Evolutionary conservation across 2,329 filamentous ascomycete genomes (phyloP).

Genomic region (Gaeumannomyces tritici): DNA sequence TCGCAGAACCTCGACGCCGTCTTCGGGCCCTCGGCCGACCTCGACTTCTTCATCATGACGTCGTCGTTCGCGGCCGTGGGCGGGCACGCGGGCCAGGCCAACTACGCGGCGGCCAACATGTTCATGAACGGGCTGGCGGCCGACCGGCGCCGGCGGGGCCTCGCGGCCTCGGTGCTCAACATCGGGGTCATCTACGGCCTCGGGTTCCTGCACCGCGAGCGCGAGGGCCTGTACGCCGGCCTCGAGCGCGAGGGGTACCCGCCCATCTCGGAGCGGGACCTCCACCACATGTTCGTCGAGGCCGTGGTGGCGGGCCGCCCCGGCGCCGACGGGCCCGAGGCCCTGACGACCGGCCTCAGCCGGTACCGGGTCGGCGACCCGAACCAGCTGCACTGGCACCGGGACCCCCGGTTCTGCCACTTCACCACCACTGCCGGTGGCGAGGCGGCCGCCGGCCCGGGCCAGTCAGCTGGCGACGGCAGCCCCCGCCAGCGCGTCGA

Average conservation of each 20-base stretch:
- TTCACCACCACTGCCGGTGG: conserved; percentile 17
- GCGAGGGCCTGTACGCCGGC: conserved; percentile 25
- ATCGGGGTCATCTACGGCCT: conserved; percentile 36
- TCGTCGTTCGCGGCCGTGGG: conserved; percentile 34
- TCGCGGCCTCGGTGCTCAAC: conserved; percentile 29
- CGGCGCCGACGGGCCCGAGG: background rate
- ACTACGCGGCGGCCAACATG: conserved; percentile 36
- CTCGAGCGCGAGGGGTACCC: conserved; percentile 34
- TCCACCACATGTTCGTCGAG: conserved; percentile 42
- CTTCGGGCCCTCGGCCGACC: conserved; percentile 15
- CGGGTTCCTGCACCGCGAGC: conserved; percentile 31
- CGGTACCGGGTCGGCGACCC: conserved; percentile 21
- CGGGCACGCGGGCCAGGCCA: conserved; percentile 32
- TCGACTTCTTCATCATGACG: conserved; percentile 38
- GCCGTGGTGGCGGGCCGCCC: conserved; percentile 33
- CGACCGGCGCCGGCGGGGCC: conserved; percentile 21
- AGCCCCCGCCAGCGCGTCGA: conserved; percentile 13
- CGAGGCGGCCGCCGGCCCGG: background rate
- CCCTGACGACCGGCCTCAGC: conserved; percentile 28
- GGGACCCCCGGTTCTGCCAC: conserved; percentile 32
- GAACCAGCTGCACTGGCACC: conserved; percentile 29
- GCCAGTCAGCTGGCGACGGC: background rate
- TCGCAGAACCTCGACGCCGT: conserved; percentile 27
- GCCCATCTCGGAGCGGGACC: conserved; percentile 37
- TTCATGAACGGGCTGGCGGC: conserved; percentile 35